Evolutionary conservation across 2,329 filamentous ascomycete species (phyloP), one percentile per base, ranked within the genome.

Genomic region (Pseudogymnoascus sp.): DNA sequence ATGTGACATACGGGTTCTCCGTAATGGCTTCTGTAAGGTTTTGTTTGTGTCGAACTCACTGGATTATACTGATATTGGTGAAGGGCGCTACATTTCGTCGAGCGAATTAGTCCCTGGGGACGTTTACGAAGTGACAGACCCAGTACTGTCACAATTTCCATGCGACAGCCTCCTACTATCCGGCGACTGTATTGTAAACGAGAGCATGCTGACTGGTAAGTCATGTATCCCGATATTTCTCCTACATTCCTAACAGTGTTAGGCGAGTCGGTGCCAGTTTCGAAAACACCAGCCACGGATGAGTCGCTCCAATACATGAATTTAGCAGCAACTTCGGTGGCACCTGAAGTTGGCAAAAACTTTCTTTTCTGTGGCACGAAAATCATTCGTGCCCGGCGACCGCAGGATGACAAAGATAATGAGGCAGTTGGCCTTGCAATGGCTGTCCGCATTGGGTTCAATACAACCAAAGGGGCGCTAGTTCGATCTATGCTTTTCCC

Each of bases 401-500:
- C 94, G 1, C 92, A 96, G 68, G 90, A 95, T 67, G 88, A 89
- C 64, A 83, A 87, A 62, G 88, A 89, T 39, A 90, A 93, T 59
- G 92, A 97, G 74, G 93, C 90, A 47, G 92, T 93, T 62, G 93
- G 91, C 1, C 79, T 99, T 36, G 94, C 93, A 11, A 87, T 99
- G 75, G 92, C 96, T 14, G 87, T 97, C 28, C 85, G 94, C 64
- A 99, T 92, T 2, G 94, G 94, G 1, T 99, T 99, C 76, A 95
- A 95, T 72, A 99, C 94, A 0, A 99, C 94, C 1, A 99, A 99
- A 73, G 94, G 94, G 22, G 90, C 94, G 8, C 78, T 99, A 16
- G 92, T 99, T 63, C 88, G 94, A 22, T 97, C 94, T 0, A 99
- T 99, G 93, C 82, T 99, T 37, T 99, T 99, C 71, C 95, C 94